Conservation (phyloP, 106 monocot species). For the Chionographis japonica region DNA sequence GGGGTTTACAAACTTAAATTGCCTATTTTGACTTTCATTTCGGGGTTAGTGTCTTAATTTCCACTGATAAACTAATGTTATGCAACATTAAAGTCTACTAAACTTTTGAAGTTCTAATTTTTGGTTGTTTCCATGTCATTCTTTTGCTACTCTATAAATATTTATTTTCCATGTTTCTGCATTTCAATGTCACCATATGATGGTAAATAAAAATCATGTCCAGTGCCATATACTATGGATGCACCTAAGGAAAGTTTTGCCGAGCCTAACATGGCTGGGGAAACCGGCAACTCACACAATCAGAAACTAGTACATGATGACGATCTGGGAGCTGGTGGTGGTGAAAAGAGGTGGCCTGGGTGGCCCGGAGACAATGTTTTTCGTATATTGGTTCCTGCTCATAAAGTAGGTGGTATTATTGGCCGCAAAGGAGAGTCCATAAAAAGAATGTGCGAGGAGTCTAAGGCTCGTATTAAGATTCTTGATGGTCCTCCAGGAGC, state of each 20-base stretch:
- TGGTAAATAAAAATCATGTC: not conserved
- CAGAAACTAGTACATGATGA: constrained; percentile 15
- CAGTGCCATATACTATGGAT: constrained; percentile 22
- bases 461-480: constrained; percentile 84
- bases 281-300: constrained; percentile 9
- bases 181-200: too few relatives aligned
- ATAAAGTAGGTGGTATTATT: constrained; percentile 85
- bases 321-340: constrained; percentile 15
- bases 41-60: too few relatives aligned
- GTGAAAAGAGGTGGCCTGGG: constrained; percentile 85
- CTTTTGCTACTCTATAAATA: too few relatives aligned
- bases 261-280: constrained; percentile 15
- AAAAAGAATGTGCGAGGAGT: constrained; percentile 92
- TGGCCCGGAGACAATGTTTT: constrained; percentile 97
- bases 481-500: constrained; percentile 81
- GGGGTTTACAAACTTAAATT: too few relatives aligned
- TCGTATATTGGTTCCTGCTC: constrained; percentile 72
- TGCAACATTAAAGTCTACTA: too few relatives aligned
- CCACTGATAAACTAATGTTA: too few relatives aligned
- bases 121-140: too few relatives aligned
- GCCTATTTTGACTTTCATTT: too few relatives aligned
- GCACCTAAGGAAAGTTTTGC: constrained; percentile 14
- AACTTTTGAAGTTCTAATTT: too few relatives aligned
- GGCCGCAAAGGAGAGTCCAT: constrained; percentile 90
- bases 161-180: too few relatives aligned